These are phyloP conservation scores for Metschnikowia koreensis DNA, from an alignment of 805 yeast genomes.

Conservation along the genomic window DNA sequence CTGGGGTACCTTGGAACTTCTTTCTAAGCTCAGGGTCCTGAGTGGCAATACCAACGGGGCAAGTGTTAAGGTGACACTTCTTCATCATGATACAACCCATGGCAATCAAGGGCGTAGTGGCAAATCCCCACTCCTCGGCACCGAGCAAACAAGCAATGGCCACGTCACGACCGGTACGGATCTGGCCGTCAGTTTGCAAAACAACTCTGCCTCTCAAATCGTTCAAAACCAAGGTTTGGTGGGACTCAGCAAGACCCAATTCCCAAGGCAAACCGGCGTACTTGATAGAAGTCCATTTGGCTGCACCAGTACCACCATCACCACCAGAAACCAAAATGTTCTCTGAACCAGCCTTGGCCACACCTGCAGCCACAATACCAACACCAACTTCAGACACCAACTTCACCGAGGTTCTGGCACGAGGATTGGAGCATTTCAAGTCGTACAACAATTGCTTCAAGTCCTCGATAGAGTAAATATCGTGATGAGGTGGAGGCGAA, in stretches of 20 bases:
- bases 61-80: constrained; percentile 85
- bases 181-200: constrained; percentile 98
- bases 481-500: constrained; percentile 99
- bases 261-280: constrained; percentile 99
- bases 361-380: constrained; percentile 98
- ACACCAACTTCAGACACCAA: constrained; percentile 98
- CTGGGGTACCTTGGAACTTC: constrained; percentile 95
- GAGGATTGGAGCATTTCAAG: constrained; percentile 93
- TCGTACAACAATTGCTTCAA: constrained; percentile 95
- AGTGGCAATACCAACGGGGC: constrained; percentile 99
- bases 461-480: constrained; percentile 96
- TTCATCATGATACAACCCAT: constrained; percentile 98
- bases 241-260: constrained; percentile 96
- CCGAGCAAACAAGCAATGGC: constrained; percentile 95
- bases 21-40: constrained; percentile 92
- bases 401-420: constrained; percentile 95
- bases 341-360: constrained; percentile 98
- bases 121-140: constrained; percentile 98
- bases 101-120: constrained; percentile 94
- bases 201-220: constrained; percentile 94
- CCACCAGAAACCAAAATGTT: constrained; percentile 95
- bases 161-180: constrained; percentile 94
- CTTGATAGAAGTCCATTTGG: constrained; percentile 94
- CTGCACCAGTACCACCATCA: constrained; percentile 99
- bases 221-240: constrained; percentile 92